Evolutionary conservation across 768 basidiomycete genomes (phyloP).

Genomic region (Phanerochaete sordida): DNA sequence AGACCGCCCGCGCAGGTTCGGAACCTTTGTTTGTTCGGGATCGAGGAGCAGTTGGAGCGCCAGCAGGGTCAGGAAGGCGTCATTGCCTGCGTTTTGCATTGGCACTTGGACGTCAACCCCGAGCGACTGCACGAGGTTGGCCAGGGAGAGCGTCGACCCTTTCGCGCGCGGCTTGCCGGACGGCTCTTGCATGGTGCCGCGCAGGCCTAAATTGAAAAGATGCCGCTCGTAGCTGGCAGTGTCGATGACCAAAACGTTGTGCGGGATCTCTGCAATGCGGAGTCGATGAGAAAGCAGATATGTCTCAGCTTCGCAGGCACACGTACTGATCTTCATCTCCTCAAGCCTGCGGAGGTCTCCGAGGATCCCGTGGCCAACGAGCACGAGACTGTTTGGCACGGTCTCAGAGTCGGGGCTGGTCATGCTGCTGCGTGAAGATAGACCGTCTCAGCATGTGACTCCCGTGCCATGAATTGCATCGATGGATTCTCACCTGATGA

Average conservation of each 20-base stretch:
- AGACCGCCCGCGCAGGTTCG: slow-evolving; percentile 11
- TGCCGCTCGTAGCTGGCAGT: slow-evolving; percentile 59
- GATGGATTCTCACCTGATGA: slow-evolving; percentile 52
- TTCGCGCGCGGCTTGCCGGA: slow-evolving; percentile 48
- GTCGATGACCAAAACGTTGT: slow-evolving; percentile 69
- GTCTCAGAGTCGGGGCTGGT: slow-evolving; percentile 77
- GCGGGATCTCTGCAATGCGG: slow-evolving; percentile 55
- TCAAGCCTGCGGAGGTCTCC: slow-evolving; percentile 61
- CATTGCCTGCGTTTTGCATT: slow-evolving; percentile 77
- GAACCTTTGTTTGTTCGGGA: slow-evolving; percentile 38
- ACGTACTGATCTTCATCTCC: slow-evolving; percentile 78
- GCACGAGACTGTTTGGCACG: slow-evolving; percentile 61
- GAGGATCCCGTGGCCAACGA: slow-evolving; percentile 61
- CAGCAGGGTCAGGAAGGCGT: slow-evolving; percentile 67
- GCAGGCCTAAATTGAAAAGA: slow-evolving; percentile 54
- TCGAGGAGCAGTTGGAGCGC: slow-evolving; percentile 68
- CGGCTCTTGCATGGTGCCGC: slow-evolving; percentile 60
- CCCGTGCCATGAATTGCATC: background rate
- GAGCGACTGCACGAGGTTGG: slow-evolving; percentile 59
- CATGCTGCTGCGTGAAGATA: slow-evolving; percentile 50
- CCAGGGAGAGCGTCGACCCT: slow-evolving; percentile 58
- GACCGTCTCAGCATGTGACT: background rate
- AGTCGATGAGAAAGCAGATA: background rate
- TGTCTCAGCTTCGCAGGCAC: background rate
- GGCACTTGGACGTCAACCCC: slow-evolving; percentile 38